Conservation (phyloP, 176 grass and related monocot species). For the Luzula sylvatica region DNA sequence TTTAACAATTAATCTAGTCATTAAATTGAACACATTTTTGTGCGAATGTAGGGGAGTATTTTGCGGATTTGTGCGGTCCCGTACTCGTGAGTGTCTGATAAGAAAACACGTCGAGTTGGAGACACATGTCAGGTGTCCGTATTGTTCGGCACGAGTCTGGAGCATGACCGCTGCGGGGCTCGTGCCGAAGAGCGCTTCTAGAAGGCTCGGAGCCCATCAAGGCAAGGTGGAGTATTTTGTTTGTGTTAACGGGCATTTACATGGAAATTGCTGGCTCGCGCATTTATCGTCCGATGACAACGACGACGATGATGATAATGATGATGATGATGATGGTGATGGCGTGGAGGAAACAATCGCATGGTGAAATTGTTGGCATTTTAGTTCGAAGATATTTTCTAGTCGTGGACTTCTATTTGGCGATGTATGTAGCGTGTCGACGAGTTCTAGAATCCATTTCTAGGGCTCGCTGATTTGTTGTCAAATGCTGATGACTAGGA, state of each 20-base stretch:
- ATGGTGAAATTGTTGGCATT: not conserved
- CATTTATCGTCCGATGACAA: constrained; percentile 44
- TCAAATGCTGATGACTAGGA: too few species aligned
- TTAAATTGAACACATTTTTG: not conserved
- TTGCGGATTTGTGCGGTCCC: constrained; percentile 56
- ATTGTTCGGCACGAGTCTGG: constrained; percentile 75
- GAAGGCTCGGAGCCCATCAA: constrained; percentile 40
- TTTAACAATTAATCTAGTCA: too few species aligned
- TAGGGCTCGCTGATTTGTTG: too few species aligned
- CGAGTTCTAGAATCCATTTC: too few species aligned
- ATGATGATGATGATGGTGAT: not conserved
- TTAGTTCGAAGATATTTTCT: not conserved
- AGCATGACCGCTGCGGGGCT: constrained; percentile 60
- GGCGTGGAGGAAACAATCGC: not conserved
- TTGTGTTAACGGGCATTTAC: constrained; percentile 78
- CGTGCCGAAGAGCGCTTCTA: constrained; percentile 47
- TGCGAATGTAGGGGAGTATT: constrained; percentile 65
- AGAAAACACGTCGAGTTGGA: constrained; percentile 41
- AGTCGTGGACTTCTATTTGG: not conserved
- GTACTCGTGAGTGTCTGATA: constrained; percentile 49
- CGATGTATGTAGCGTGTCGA: too few species aligned
- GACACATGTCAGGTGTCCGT: constrained; percentile 46
- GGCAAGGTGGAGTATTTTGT: constrained; percentile 61
- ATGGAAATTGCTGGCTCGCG: constrained; percentile 78
- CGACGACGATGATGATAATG: not conserved